Base-by-base conservation (phyloP, 2,329 filamentous ascomycete genomes). In the Beauveria rudraprayagi region DNA sequence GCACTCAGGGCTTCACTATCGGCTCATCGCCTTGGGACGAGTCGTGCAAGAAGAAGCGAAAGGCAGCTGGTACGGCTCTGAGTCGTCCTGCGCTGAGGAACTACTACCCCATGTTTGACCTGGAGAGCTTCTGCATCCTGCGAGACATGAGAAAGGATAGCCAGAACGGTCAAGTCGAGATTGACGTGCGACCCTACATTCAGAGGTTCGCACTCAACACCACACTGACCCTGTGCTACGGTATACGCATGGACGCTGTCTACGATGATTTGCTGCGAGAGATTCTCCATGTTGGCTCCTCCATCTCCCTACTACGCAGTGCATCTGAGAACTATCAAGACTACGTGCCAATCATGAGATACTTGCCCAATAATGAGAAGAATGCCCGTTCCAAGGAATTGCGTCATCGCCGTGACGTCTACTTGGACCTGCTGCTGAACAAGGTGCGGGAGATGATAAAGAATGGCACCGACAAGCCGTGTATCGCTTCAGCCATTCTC, bases 281-380 rank as follows among this genome's bases (percentile, higher is more conserved):
- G 80, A 1, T 83, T 83, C 80, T 78, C 79, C 0, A 82, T 83
- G 53, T 77, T 43, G 40, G 40, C 17, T 43, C 40, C 14, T 16
- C 40, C 17, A 43, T 43, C 16, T 43, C 74, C 2, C 70, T 82
- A 1, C 67, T 83, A 2, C 74, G 80, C 5, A 79, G 75, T 58
- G 78, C 80, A 0, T 79, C 76, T 0, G 80, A 83, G 67, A 82
- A 83, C 63, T 75, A 76, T 28, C 80, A 82, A 65, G 80, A 83
- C 62, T 83, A 82, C 63, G 74, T 82, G 7, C 80, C 80, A 0
- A 68, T 77, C 2, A 67, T 83, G 34, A 70, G 80, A 9, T 82
- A 80, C 60, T 61, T 78, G 17, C 80, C 80, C 0, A 80, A 80
- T 63, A 82, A 82, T 65, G 74, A 79, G 66, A 82, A 82, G 69